Conservation (phyloP, 345 rosid species). For the Moringa oleifera region DNA sequence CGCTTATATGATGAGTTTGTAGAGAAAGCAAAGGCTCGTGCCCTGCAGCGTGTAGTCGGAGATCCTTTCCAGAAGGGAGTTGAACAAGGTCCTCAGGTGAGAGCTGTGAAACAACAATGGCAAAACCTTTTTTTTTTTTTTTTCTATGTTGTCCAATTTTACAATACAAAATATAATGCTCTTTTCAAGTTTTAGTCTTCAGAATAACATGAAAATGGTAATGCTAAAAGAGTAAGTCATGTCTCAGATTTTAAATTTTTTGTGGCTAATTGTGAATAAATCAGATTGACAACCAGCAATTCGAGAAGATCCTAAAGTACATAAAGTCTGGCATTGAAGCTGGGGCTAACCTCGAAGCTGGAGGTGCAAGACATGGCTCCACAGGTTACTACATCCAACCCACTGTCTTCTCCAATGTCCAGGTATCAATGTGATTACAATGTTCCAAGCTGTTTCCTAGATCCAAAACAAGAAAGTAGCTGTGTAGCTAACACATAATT, state of each 20-base stretch:
- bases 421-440: conserved; percentile 29
- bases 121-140: not conserved
- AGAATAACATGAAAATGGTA: too few relatives aligned
- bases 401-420: conserved; percentile 90
- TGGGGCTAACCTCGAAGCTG: conserved; percentile 88
- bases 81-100: conserved; percentile 98
- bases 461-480: too few relatives aligned
- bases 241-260: too few relatives aligned
- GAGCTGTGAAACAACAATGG: not conserved
- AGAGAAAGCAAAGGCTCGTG: conserved; percentile 65
- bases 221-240: too few relatives aligned
- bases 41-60: conserved; percentile 50
- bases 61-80: conserved; percentile 77
- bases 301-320: conserved; percentile 60
- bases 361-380: conserved; percentile 69
- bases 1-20: conserved; percentile 55
- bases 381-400: conserved; percentile 84
- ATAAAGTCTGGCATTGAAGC: conserved; percentile 64
- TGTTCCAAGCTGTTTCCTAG: too few relatives aligned
- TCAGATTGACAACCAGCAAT: conserved; percentile 74
- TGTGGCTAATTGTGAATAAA: not conserved
- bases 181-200: too few relatives aligned
- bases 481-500: not conserved
- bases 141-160: not conserved
- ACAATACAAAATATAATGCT: not conserved